Percentiles rank a stretch among this genome's conserved stretches.
phyloP scores from a whole-genome alignment of 2,329 filamentous ascomycete genomes.

The Purpureocillium takamizusanense region DNA sequence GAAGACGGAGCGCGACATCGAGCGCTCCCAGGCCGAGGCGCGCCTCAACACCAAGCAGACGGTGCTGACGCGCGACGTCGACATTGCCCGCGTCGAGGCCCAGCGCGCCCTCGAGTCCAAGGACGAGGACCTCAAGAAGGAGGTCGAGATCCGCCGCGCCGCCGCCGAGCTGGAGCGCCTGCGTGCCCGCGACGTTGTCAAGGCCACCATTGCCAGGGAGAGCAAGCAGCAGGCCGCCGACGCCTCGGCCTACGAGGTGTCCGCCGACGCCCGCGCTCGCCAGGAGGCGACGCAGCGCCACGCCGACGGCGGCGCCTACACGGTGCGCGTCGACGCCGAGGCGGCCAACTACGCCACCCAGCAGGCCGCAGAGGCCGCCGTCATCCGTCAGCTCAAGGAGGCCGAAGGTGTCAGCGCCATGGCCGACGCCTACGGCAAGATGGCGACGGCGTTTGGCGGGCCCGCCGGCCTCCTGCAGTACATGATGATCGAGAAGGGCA shows the following conservation, averaged over 20 bases:
- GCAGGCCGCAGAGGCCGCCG: constrained; percentile 49
- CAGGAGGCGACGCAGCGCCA: constrained; percentile 44
- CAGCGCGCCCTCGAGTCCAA: constrained; percentile 62
- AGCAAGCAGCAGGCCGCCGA: constrained; percentile 61
- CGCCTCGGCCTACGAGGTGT: constrained; percentile 52
- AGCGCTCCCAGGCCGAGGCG: constrained; percentile 71
- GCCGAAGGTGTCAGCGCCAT: constrained; percentile 70
- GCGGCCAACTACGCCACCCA: constrained; percentile 25
- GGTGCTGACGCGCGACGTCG: constrained; percentile 62
- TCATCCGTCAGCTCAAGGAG: constrained; percentile 57
- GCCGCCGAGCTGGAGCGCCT: constrained; percentile 73
- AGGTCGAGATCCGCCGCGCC: constrained; percentile 69
- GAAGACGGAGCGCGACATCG: constrained; percentile 75
- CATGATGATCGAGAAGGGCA: constrained; percentile 79
- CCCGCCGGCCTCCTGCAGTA: constrained; percentile 72
- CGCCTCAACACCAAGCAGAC: constrained; percentile 66
- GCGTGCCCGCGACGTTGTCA: constrained; percentile 67
- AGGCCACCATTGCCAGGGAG: constrained; percentile 62
- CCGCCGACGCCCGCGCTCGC: constrained; percentile 48
- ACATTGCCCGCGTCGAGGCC: constrained; percentile 67
- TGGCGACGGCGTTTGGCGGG: constrained; percentile 66
- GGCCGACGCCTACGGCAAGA: constrained; percentile 69
- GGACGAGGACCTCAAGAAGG: constrained; percentile 72
- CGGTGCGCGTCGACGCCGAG: constrained; percentile 37
- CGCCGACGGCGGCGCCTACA: constrained; percentile 40